Evolutionary conservation across 495 filamentous ascomycete species (phyloP), one percentile per base, ranked within the genome.

Genomic region (Friedmanniomyces simplex): DNA sequence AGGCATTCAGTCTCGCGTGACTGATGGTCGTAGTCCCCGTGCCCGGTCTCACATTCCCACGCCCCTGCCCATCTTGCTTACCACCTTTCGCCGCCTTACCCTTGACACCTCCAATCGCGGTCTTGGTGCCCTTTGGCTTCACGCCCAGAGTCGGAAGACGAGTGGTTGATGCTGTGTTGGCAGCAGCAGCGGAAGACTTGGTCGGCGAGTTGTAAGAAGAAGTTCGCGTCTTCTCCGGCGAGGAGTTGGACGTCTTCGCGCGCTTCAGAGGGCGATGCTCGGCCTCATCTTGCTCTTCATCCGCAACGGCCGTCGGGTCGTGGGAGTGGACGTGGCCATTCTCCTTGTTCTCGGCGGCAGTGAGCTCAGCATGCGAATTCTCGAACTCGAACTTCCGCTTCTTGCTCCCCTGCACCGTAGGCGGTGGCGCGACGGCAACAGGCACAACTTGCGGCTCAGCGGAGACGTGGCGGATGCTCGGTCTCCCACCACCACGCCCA

Each of bases 381-480:
- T 63, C 61, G 43, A 60, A 63, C 1, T 66, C 57, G 25, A 72
- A 60, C 52, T 73, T 73, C 55, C 71, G 68, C 66, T 73, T 73
- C 63, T 69, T 68, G 47, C 58, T 57, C 6, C 53, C 47, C n/a
- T 34, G 25, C 13, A 21, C 25, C 3, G 53, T 7, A 1, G 42
- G 37, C 18, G 50, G 50, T 8, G 49, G 30, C 20, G 34, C 20
- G 24, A 50, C 16, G 16, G 48, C n/a, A 11, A 14, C 25, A 21
- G 55, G 1, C 14, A 30, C 37, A 43, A 41, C 8, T 24, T 55
- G 12, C n/a, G 54, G 55, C 41, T 59, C 55, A n/a, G 61, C 32
- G 13, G 58, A 63, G 32, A 66, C 58, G 55, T 56, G 57, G 21
- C 60, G 63, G 41, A 63, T 66, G 10, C 63, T 41, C 8, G 43